Conservation (phyloP, 495 filamentous ascomycete genomes). For the Beverwykella pulmonaria region DNA sequence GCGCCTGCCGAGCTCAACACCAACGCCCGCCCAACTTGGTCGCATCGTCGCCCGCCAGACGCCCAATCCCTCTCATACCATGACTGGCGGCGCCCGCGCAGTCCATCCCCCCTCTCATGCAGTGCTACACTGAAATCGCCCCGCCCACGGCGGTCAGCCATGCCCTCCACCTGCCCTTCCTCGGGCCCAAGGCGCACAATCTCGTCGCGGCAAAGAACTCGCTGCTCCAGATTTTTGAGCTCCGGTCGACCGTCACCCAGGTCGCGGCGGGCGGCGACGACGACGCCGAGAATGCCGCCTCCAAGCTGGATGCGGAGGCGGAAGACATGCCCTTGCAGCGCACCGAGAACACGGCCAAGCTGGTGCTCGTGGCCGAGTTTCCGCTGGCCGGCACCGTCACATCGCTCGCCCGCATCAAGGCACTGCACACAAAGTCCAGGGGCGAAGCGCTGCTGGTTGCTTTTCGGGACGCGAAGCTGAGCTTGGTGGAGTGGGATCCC, state of each 20-base stretch:
- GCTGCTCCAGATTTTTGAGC: slow-evolving; percentile 81
- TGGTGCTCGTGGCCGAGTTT: slow-evolving; percentile 86
- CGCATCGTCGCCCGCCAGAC: background rate
- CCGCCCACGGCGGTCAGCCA: slow-evolving; percentile 92
- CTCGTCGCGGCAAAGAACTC: slow-evolving; percentile 87
- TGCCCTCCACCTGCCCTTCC: slow-evolving; percentile 77
- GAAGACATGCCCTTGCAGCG: slow-evolving; percentile 47
- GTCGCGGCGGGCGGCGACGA: slow-evolving; percentile 19
- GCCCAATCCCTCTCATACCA: background rate
- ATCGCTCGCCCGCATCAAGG: slow-evolving; percentile 75
- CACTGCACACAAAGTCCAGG: slow-evolving; percentile 69
- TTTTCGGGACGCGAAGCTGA: slow-evolving; percentile 87
- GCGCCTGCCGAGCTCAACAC: background rate
- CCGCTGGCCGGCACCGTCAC: slow-evolving; percentile 79
- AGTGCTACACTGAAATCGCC: slow-evolving; percentile 87
- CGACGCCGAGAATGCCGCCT: slow-evolving; percentile 40
- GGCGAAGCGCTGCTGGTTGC: slow-evolving; percentile 83
- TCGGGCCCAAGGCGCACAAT: slow-evolving; percentile 73
- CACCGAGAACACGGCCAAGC: slow-evolving; percentile 66
- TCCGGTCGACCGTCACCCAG: slow-evolving; percentile 50
- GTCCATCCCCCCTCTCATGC: slow-evolving; percentile 51
- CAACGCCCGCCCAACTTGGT: background rate
- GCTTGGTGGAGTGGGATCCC: slow-evolving; percentile 92
- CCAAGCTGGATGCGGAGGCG: slow-evolving; percentile 26
- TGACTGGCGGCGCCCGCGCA: background rate